Evolutionary conservation across 257 asterid genomes (phyloP).

Genomic region (Forsythia suspensa): DNA sequence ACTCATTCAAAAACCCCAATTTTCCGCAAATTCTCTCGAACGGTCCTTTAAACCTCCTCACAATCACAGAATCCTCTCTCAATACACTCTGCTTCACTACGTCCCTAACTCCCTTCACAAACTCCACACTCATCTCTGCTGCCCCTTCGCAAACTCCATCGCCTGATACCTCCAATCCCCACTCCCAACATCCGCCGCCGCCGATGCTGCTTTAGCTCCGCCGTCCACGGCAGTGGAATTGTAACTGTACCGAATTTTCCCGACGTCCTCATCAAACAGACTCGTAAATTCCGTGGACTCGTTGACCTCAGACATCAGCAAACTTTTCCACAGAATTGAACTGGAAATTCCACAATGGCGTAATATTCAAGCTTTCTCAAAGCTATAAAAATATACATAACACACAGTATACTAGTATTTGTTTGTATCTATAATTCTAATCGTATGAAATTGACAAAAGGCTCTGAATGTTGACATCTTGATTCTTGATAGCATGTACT

Average conservation of each 20-base stretch:
- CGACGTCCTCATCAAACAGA: slow-evolving; percentile 27
- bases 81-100: slow-evolving; percentile 79
- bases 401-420: neutral
- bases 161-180: slow-evolving; percentile 68
- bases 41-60: slow-evolving; percentile 71
- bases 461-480: slow-evolving; percentile 10
- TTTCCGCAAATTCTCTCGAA: slow-evolving; percentile 42
- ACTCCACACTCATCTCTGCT: slow-evolving; percentile 90
- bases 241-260: slow-evolving; percentile 30
- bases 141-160: slow-evolving; percentile 86
- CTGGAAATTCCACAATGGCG: slow-evolving; percentile 31
- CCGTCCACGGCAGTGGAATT: slow-evolving; percentile 18
- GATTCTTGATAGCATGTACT: slow-evolving; percentile 15
- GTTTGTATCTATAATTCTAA: slow-evolving; percentile 8
- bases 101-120: slow-evolving; percentile 89
- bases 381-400: neutral
- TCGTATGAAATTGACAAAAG: slow-evolving; percentile 24
- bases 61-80: slow-evolving; percentile 77
- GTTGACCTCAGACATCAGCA: slow-evolving; percentile 65
- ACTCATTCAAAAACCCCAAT: slow-evolving; percentile 73
- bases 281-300: slow-evolving; percentile 40
- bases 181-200: slow-evolving; percentile 24
- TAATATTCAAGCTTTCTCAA: slow-evolving; percentile 24
- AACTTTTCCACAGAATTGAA: slow-evolving; percentile 1
- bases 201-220: slow-evolving; percentile 1